These are phyloP conservation scores for Trametes maxima DNA, from an alignment of 768 basidiomycete species.

Conservation along the genomic window DNA sequence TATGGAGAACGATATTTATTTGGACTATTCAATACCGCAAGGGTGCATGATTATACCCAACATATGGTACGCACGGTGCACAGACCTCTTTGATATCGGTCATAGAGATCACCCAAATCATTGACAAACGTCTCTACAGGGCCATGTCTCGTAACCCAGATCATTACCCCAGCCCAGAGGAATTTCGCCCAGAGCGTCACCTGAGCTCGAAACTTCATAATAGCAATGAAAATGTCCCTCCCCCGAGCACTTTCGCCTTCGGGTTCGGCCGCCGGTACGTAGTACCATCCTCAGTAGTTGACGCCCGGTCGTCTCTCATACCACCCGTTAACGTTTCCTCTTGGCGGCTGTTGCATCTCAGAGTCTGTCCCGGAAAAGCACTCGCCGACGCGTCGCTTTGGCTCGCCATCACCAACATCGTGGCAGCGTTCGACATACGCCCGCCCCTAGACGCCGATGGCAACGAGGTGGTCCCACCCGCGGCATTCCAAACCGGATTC, in stretches of 20 bases:
- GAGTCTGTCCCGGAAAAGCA: neutral
- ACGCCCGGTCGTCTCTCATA: neutral
- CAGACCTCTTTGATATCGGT: no score
- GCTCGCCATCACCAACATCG: neutral
- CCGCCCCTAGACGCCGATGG: neutral
- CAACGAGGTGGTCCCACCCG: neutral
- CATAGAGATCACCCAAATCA: no score
- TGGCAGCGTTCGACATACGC: neutral
- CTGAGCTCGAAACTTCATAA: neutral
- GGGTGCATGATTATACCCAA: no score
- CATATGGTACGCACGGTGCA: no score
- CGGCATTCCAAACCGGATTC: neutral
- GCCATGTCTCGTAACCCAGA: no score
- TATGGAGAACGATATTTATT: no score
- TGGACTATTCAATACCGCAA: no score
- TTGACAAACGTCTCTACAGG: no score
- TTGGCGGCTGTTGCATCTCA: neutral
- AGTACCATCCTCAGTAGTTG: neutral
- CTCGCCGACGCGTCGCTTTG: neutral
- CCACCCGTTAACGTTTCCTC: no score
- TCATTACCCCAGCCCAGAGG: neutral
- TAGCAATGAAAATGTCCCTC: neutral
- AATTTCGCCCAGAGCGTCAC: neutral
- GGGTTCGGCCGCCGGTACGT: neutral
- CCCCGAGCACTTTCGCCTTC: neutral